Base-by-base conservation (phyloP, 2,329 filamentous ascomycete genomes). In the Phialemonium atrogriseum region DNA sequence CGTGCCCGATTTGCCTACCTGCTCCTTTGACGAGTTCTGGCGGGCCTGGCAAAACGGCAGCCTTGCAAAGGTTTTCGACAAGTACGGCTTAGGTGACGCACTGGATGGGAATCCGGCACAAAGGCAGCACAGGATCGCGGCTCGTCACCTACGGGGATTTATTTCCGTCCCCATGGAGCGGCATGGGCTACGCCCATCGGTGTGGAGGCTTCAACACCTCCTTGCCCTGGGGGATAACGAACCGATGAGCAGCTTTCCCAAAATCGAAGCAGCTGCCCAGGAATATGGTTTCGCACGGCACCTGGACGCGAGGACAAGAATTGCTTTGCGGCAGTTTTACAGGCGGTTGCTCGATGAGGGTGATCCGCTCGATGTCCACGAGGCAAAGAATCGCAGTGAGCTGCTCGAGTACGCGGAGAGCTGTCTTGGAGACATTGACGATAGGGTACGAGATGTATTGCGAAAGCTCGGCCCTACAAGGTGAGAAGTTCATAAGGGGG, bases 251-350 rank as follows among this genome's bases (percentile, higher is more conserved):
- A 11, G 5, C 5, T 10, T 26, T 5, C 32, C 25, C 7, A 13
- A 13, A 3, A 29, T 34, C 26, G 10, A 18, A 5, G 6, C 9
- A n/a, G 32, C 32, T 11, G 26, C 32, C 4, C 23, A 28, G 19
- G 32, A 34, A 21, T 29, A 34, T 18, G 25, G 32, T 10, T 34
- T 34, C 25, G 4, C 24, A 15, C 24, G 25, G n/a, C 13, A 7
- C 4, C 24, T 34, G 18, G 25, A 34, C 12, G 26, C 12, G 12
- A 28, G 32, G 20, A 29, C 26, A 9, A 4, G 26, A 13, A 7
- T 34, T 24, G 26, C 24, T 12, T 15, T 24, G 38, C 42, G 10
- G 37, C 37, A 18, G 8, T 28, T 34, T 13, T 34, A 34, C 25
- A 28, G 7, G 17, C n/a, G 35, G 31, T n/a, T n/a, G n/a, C n/a